These are phyloP conservation scores for Fraxinus anomala DNA, from an alignment of 257 asterid species.

Conservation along the genomic window DNA sequence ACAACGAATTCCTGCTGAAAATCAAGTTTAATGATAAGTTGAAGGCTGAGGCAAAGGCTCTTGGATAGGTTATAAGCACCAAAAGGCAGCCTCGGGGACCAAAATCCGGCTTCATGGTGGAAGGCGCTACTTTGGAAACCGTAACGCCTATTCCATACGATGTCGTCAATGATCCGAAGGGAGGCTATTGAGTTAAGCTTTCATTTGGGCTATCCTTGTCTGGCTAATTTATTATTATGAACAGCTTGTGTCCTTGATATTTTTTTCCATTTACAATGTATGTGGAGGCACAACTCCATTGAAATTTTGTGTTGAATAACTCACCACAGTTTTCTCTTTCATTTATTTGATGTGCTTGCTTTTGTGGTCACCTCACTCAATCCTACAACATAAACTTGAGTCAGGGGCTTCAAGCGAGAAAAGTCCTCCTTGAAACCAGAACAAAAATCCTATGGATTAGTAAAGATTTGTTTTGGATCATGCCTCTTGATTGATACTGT, in stretches of 20 bases:
- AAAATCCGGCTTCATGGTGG: constrained; percentile 54
- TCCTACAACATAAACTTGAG: no score
- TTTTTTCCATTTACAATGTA: neutral
- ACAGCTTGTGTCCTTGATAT: neutral
- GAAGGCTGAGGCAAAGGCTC: constrained; percentile 47
- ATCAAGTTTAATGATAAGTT: constrained; percentile 43
- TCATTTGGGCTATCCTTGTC: neutral
- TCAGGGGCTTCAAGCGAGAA: no score
- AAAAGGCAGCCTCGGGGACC: constrained; percentile 50
- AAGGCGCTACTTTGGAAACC: constrained; percentile 51
- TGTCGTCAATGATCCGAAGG: constrained; percentile 56
- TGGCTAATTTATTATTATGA: neutral
- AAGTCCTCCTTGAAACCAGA: no score
- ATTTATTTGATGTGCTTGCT: neutral
- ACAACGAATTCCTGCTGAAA: constrained; percentile 39
- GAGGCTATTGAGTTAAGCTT: constrained; percentile 36
- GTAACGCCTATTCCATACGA: constrained; percentile 55
- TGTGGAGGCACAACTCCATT: neutral
- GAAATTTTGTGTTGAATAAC: neutral
- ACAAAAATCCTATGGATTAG: no score
- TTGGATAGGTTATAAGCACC: constrained; percentile 47
- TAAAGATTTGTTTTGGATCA: no score
- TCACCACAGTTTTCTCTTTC: no score
- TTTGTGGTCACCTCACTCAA: no score
- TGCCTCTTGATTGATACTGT: no score